Evolutionary conservation across 768 basidiomycete species (phyloP).

Genomic region (Russula sp.): DNA sequence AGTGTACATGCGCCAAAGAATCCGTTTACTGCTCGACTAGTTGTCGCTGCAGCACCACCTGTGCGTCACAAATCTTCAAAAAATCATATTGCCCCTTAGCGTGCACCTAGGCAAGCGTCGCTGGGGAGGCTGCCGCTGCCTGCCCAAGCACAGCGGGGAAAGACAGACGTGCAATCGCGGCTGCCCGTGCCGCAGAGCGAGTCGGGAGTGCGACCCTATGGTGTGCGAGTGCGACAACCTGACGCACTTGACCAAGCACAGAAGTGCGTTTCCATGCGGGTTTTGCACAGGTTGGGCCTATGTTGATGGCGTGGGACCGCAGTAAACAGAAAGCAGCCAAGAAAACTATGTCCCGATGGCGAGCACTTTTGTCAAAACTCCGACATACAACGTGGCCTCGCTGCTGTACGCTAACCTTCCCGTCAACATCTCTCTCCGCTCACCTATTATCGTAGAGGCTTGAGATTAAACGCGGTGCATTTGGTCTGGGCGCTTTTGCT

Average conservation of each 20-base stretch:
- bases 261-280: not conserved
- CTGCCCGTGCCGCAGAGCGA: conserved; percentile 48
- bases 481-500: conserved; percentile 50
- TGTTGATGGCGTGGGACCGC: not conserved
- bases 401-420: not conserved
- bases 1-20: conserved; percentile 47
- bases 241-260: conserved; percentile 25
- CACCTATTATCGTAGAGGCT: not conserved
- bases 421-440: not conserved
- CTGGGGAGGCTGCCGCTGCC: conserved; percentile 50
- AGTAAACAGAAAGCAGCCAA: not conserved
- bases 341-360: not conserved
- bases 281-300: not conserved
- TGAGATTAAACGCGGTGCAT: conserved; percentile 26
- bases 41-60: conserved; percentile 48
- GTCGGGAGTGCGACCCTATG: conserved; percentile 65
- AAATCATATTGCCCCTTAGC: not conserved
- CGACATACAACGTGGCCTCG: conserved; percentile 12
- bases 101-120: conserved; percentile 43
- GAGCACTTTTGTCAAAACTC: conserved; percentile 7
- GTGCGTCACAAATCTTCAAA: conserved; percentile 31
- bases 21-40: conserved; percentile 49
- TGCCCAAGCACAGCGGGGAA: conserved; percentile 9
- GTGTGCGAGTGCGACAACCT: conserved; percentile 49
- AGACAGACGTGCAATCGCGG: conserved; percentile 30